Evolutionary conservation across 2,329 filamentous ascomycete genomes (phyloP).

Genomic region (Sclerotiophoma versabilis): DNA sequence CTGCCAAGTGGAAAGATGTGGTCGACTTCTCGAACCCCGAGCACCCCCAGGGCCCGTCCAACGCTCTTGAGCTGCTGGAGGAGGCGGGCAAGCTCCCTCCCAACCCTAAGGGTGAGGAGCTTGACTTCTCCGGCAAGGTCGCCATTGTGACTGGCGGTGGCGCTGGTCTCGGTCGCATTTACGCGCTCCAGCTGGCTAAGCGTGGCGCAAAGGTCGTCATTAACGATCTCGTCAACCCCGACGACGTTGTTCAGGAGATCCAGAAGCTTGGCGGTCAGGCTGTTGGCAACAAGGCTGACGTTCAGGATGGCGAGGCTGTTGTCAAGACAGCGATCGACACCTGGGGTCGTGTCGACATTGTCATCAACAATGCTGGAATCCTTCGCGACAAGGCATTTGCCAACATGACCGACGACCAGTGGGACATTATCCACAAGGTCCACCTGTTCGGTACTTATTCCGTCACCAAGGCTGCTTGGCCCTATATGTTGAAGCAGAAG

Average conservation of each 20-base stretch:
- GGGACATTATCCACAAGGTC: constrained; percentile 90
- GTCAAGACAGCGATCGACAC: constrained; percentile 93
- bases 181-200: constrained; percentile 86
- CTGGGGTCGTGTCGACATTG: constrained; percentile 90
- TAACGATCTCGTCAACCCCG: constrained; percentile 94
- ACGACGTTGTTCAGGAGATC: constrained; percentile 90
- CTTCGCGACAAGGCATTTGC: constrained; percentile 96
- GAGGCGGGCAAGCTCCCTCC: constrained; percentile 38
- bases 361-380: constrained; percentile 98
- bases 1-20: constrained; percentile 89
- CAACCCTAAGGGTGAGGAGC: constrained; percentile 42
- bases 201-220: constrained; percentile 86
- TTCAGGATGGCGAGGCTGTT: constrained; percentile 88
- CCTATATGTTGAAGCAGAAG: constrained; percentile 97
- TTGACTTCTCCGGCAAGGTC: constrained; percentile 49
- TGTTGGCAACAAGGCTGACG: constrained; percentile 89
- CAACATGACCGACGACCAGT: constrained; percentile 96
- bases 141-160: constrained; percentile 48
- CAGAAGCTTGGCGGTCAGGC: constrained; percentile 88
- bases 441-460: constrained; percentile 96
- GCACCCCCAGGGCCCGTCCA: constrained; percentile 82
- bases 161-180: constrained; percentile 80
- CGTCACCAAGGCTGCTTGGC: constrained; percentile 96
- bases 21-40: constrained; percentile 84
- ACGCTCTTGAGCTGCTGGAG: constrained; percentile 78